Evolutionary conservation across 768 basidiomycete genomes (phyloP).

Genomic region (Gloeostereum incarnatum): DNA sequence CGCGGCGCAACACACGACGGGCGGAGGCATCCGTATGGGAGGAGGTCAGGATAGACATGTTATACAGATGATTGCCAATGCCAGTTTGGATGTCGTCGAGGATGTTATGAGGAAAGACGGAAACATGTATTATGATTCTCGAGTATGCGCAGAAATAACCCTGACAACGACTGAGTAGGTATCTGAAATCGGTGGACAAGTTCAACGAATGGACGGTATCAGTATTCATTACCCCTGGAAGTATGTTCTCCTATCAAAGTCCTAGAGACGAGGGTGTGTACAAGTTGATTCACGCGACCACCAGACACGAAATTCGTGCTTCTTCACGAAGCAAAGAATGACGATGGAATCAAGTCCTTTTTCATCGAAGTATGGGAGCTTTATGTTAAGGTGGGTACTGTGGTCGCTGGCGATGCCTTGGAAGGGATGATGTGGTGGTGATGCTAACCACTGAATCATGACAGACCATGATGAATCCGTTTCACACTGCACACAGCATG

Average conservation of each 20-base stretch:
- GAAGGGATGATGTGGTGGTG: background rate
- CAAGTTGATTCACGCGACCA: constrained; percentile 12
- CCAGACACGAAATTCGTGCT: constrained; percentile 93
- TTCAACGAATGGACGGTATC: constrained; percentile 99
- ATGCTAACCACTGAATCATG: constrained; percentile 6
- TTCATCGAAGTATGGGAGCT: constrained; percentile 96
- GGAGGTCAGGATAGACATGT: constrained; percentile 88
- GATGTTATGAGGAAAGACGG: constrained; percentile 82
- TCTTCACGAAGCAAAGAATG: constrained; percentile 92
- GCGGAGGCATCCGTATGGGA: constrained; percentile 60
- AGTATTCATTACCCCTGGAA: constrained; percentile 90
- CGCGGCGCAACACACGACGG: constrained; percentile 56
- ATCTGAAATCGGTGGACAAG: constrained; percentile 90
- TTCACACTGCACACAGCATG: constrained; percentile 81
- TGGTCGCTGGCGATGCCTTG: background rate
- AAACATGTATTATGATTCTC: constrained; percentile 71
- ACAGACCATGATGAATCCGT: constrained; percentile 90
- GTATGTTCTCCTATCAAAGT: constrained; percentile 38
- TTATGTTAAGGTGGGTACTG: constrained; percentile 77
- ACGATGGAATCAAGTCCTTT: constrained; percentile 91
- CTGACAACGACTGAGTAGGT: constrained; percentile 43
- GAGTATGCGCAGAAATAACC: background rate
- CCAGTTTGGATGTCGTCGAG: constrained; percentile 90
- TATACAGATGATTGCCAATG: constrained; percentile 98
- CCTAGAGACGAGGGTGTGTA: background rate